These are phyloP conservation scores for Oryza australiensis DNA, from an alignment of 176 grass and related monocot genomes.

Conservation along the genomic window DNA sequence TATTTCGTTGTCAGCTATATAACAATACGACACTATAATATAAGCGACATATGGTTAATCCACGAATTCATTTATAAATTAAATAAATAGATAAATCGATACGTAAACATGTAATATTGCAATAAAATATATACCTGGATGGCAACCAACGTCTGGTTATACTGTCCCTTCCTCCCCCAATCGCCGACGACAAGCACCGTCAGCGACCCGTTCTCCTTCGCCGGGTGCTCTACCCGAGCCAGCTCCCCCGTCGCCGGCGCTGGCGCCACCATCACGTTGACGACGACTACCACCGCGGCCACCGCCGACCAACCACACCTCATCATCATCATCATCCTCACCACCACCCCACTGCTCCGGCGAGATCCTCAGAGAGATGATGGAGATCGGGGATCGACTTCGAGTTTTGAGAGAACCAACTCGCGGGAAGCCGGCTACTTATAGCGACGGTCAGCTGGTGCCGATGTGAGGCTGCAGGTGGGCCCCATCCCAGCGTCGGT, in stretches of 20 bases:
- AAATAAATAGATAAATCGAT: too few species aligned
- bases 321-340: too few species aligned
- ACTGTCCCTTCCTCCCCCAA: constrained; percentile 69
- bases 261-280: not conserved
- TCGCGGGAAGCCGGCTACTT: not conserved
- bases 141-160: constrained; percentile 72
- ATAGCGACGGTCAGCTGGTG: not conserved
- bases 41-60: too few species aligned
- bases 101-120: too few species aligned
- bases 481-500: not conserved
- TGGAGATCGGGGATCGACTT: not conserved
- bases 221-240: constrained; percentile 48
- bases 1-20: too few species aligned
- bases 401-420: not conserved
- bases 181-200: constrained; percentile 62
- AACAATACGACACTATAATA: too few species aligned
- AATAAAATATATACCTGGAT: constrained; percentile 49
- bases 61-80: too few species aligned
- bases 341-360: not conserved
- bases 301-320: not conserved
- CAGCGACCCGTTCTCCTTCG: constrained; percentile 54
- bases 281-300: not conserved
- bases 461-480: not conserved
- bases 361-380: not conserved
- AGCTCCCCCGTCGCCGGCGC: constrained; percentile 40